Conservation (phyloP, 371 early-diverging fungal species). For the Lichtheimia hyalospora region DNA sequence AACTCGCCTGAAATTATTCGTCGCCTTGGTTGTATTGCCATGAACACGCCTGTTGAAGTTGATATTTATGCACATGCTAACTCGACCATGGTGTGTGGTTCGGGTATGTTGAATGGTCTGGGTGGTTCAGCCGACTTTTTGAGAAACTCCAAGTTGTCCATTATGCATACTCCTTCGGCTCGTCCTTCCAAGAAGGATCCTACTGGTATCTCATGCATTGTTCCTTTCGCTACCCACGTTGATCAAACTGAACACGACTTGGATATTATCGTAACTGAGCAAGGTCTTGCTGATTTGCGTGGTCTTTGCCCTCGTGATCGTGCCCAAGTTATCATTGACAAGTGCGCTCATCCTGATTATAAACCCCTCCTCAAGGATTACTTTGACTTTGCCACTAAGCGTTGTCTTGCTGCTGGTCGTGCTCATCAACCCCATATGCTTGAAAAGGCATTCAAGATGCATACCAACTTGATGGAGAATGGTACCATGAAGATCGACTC, state of each 20-base stretch:
- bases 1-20: constrained; percentile 57
- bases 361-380: constrained; percentile 50
- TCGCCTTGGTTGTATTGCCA: constrained; percentile 56
- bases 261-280: constrained; percentile 54
- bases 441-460: constrained; percentile 59
- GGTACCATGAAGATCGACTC: constrained; percentile 56
- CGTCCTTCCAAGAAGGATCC: constrained; percentile 51
- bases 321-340: constrained; percentile 52
- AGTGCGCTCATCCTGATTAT: constrained; percentile 57
- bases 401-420: constrained; percentile 49
- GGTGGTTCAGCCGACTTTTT: constrained; percentile 56
- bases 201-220: constrained; percentile 51
- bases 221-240: constrained; percentile 51
- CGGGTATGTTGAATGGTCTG: constrained; percentile 56
- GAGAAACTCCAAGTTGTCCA: constrained; percentile 49
- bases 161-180: constrained; percentile 56
- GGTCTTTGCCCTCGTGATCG: constrained; percentile 55
- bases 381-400: constrained; percentile 50
- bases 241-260: constrained; percentile 59
- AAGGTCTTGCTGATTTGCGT: constrained; percentile 56
- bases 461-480: constrained; percentile 52
- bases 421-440: constrained; percentile 59
- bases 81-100: constrained; percentile 53
- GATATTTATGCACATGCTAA: constrained; percentile 59
- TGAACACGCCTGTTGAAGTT: constrained; percentile 60